These are phyloP conservation scores for Penicillium nordicum DNA, from an alignment of 2,329 filamentous ascomycete species.

Conservation along the genomic window DNA sequence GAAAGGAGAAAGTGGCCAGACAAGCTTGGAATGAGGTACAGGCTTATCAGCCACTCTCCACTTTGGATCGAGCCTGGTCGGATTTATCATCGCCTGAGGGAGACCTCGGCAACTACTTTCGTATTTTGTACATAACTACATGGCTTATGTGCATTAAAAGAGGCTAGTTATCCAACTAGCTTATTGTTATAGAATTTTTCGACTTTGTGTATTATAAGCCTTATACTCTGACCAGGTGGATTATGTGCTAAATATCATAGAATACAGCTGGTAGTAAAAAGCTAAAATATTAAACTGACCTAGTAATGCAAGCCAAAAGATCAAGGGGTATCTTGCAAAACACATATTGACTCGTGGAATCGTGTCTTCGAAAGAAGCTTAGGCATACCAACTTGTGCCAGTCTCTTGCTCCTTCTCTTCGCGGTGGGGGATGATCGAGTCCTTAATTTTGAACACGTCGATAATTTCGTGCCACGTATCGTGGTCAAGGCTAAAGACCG, in stretches of 20 bases:
- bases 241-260: not conserved
- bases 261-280: not conserved
- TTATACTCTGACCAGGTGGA: not conserved
- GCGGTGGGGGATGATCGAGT: conserved; percentile 81
- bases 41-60: not conserved
- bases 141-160: not conserved
- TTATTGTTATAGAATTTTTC: not conserved
- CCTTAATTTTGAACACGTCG: conserved; percentile 68
- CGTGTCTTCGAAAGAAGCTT: conserved; percentile 2
- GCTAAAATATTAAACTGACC: not conserved
- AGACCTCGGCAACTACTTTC: not conserved
- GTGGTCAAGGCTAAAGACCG: conserved; percentile 84
- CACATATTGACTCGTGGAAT: conserved; percentile 3
- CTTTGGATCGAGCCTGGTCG: not conserved
- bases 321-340: conserved; percentile 16
- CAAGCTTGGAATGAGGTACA: not conserved
- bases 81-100: not conserved
- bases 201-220: too few species aligned
- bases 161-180: not conserved
- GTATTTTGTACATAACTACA: not conserved
- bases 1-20: not conserved
- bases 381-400: conserved; percentile 65
- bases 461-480: conserved; percentile 77
- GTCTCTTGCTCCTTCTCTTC: conserved; percentile 54
- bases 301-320: not conserved